phyloP scores from a whole-genome alignment of 2,329 filamentous ascomycete genomes.

The Colletotrichum sp. region DNA sequence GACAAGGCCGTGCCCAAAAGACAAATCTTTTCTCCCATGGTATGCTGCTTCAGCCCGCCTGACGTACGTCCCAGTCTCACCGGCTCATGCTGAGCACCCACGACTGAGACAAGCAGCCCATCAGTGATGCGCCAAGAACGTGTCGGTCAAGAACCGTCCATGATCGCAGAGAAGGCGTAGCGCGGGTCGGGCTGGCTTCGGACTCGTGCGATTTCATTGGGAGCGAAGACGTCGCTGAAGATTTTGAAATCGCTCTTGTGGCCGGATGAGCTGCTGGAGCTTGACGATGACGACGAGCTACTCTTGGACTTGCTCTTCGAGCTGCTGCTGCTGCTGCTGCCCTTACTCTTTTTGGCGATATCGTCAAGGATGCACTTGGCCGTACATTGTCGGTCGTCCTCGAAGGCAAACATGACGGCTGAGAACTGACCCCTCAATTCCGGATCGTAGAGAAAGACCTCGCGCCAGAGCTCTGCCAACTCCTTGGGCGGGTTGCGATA shows the following conservation, averaged over 20 bases:
- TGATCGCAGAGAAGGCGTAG: conserved; percentile 40
- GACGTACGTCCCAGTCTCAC: conserved; percentile 12
- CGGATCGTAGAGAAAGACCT: conserved; percentile 66
- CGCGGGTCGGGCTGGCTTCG: conserved; percentile 58
- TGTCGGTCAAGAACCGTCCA: conserved; percentile 19
- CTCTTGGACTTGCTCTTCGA: conserved; percentile 38
- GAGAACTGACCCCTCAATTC: conserved; percentile 67
- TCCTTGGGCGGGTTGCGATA: conserved; percentile 70
- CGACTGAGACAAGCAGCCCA: conserved; percentile 2
- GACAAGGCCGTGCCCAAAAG: neutral
- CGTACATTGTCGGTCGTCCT: conserved; percentile 60
- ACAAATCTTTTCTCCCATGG: neutral
- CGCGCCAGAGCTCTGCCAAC: conserved; percentile 69
- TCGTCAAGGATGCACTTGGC: conserved; percentile 59
- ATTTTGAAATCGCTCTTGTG: conserved; percentile 52
- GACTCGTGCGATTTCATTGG: conserved; percentile 53
- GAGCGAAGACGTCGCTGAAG: conserved; percentile 58
- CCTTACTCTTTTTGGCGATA: conserved; percentile 53
- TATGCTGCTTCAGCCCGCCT: conserved; percentile 1
- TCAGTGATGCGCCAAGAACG: neutral
- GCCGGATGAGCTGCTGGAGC: conserved; percentile 30
- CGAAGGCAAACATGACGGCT: conserved; percentile 69
- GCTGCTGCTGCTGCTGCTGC: conserved; percentile 27
- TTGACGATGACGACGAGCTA: conserved; percentile 30
- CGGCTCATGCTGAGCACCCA: neutral